Base-by-base conservation (phyloP, 2,329 filamentous ascomycete genomes). In the Dothistroma pini region DNA sequence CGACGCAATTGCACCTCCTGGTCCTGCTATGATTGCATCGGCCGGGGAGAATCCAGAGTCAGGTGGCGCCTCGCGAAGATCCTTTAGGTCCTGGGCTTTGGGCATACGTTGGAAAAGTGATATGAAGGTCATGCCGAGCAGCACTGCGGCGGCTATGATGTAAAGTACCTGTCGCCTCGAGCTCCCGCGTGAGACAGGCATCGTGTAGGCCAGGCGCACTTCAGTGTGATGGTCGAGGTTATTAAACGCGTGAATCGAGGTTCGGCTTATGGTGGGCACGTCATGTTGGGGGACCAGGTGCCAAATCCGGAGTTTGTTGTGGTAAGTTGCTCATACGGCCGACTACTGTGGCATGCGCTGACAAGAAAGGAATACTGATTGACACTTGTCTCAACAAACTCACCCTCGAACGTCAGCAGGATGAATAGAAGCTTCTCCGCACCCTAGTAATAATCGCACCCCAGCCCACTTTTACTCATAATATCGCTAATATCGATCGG, bases 1-100 rank as follows among this genome's bases (percentile, higher is more conserved):
- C 1, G 89, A 88, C 55, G 90, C 90, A 70, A 92, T 93, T 3
- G 86, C 87, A 58, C 85, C 85, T 41, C 64, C 64, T 44, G 41
- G 51, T 29, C 51, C 51, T 3, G 54, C 54, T 19, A 66, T 34
- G 9, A 58, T 56, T 8, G 60, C 52, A 32, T 66, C 52, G n/a
- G 41, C 59, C 5, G 61, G 47, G 14, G 34, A 21, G 14, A 53
- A 10, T n/a, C 22, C 51, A 29, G 31, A 29, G n/a, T 21, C 51
- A 32, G 31, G 25, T 14, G 19, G n/a, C 19, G 25, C n/a, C 8
- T 31, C 31, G n/a, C 51, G 51, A 16, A 53, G 31, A 21, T 53
- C 51, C 14, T 32, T 35, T 4, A 53, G 51, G 31, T 53, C 51
- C n/a, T 29, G 25, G 11, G 51, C 8, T 35, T 53, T 53, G 22